Conservation (phyloP, 2,329 filamentous ascomycete genomes). For the Ophiostoma himal-ulmi region DNA sequence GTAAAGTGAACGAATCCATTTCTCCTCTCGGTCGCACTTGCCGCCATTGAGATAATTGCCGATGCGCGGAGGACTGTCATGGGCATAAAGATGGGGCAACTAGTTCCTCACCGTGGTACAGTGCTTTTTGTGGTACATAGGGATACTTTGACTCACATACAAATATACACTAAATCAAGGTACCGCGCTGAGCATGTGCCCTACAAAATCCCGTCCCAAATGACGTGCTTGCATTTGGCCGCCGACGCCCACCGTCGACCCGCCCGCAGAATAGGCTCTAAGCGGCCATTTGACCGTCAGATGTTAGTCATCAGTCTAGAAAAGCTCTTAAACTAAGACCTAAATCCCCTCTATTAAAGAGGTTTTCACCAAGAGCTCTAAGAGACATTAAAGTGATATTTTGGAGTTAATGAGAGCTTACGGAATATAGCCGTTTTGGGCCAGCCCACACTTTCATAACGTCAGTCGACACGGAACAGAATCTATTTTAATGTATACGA, state of each 20-base stretch:
- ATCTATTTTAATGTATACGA: background rate
- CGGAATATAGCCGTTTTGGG: slow-evolving; percentile 4
- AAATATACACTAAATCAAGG: background rate
- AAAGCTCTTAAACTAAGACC: slow-evolving; percentile 10
- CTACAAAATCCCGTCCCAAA: slow-evolving; percentile 13
- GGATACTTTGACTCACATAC: background rate
- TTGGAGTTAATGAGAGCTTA: background rate
- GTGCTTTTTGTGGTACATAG: background rate
- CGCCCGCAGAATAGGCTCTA: slow-evolving; percentile 1
- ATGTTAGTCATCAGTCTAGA: background rate
- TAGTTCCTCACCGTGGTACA: slow-evolving; percentile 18
- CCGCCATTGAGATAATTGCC: slow-evolving; percentile 17
- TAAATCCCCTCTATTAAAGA: background rate
- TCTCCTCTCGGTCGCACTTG: slow-evolving; percentile 6
- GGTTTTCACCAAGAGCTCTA: background rate
- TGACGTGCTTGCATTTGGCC: slow-evolving; percentile 21
- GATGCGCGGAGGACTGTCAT: slow-evolving; percentile 18
- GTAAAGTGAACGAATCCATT: background rate
- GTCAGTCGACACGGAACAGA: background rate
- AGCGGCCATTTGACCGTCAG: background rate
- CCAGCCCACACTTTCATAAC: background rate
- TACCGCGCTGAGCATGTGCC: slow-evolving; percentile 9
- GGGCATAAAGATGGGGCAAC: background rate
- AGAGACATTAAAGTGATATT: too few species aligned
- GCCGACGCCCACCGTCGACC: slow-evolving; percentile 7